A percentile compares a stretch with the other conserved stretches of the same genome.
Evolutionary conservation across 306 rosid species (phyloP).

Genomic region (Sicyos edulis): DNA sequence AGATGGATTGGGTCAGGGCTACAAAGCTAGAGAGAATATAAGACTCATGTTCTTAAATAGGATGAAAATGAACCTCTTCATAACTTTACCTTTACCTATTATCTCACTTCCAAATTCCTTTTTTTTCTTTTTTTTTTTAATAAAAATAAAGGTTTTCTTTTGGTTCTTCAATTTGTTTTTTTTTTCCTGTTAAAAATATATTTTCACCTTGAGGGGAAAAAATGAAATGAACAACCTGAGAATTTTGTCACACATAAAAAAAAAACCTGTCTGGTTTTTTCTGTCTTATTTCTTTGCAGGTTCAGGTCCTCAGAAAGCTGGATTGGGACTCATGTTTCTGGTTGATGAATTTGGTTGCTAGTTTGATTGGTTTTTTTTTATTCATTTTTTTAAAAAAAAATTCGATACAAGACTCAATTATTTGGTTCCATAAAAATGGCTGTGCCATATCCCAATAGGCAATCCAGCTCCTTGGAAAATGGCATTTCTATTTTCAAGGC

Average conservation of each 20-base stretch:
- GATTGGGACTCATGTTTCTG: slow-evolving; percentile 25
- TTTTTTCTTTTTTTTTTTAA: not conserved
- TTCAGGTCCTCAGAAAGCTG: slow-evolving; percentile 23
- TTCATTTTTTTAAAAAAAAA: too few species aligned
- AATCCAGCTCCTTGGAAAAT: slow-evolving; percentile 25
- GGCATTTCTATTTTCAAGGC: slow-evolving; percentile 16
- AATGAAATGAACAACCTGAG: slow-evolving; percentile 19
- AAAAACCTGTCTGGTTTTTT: slow-evolving; percentile 16
- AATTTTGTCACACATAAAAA: slow-evolving; percentile 16
- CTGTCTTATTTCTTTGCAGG: slow-evolving; percentile 36
- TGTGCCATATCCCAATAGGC: slow-evolving; percentile 18
- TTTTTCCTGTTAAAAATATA: slow-evolving; percentile 3
- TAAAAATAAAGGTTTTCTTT: not conserved
- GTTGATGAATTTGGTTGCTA: slow-evolving; percentile 23
- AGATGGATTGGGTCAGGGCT: slow-evolving; percentile 33
- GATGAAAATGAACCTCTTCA: slow-evolving; percentile 28
- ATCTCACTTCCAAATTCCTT: slow-evolving; percentile 22
- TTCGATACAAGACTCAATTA: slow-evolving; percentile 19
- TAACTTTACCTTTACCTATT: slow-evolving; percentile 49
- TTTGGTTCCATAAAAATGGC: slow-evolving; percentile 24
- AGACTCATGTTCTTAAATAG: slow-evolving; percentile 36
- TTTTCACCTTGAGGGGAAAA: slow-evolving; percentile 22
- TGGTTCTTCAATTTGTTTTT: slow-evolving; percentile 6
- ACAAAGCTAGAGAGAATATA: slow-evolving; percentile 45
- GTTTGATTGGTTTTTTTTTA: slow-evolving; percentile 7